Percentiles rank a stretch among this genome's conserved stretches.
These are phyloP conservation scores for Auricularia auricula-judae DNA, from an alignment of 768 basidiomycete species.

Conservation along the genomic window DNA sequence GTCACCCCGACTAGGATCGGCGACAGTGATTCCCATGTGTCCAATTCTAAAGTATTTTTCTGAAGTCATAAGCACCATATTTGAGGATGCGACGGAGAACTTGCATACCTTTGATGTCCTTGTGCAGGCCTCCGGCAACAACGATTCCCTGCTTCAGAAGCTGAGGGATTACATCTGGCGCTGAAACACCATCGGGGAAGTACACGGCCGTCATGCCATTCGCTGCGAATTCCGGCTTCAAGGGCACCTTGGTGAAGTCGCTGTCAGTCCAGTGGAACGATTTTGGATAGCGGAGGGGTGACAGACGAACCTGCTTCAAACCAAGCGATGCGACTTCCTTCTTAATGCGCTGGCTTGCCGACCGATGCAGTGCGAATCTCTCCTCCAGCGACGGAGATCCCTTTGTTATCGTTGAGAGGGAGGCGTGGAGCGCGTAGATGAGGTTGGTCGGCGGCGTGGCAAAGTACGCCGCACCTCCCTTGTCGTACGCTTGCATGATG, in stretches of 20 bases:
- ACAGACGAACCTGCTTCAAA: conserved; percentile 38
- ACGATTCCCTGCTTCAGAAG: conserved; percentile 63
- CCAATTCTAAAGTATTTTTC: conserved; percentile 90
- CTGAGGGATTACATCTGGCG: conserved; percentile 66
- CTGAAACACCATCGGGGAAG: conserved; percentile 71
- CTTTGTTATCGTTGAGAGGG: conserved; percentile 61
- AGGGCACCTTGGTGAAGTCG: conserved; percentile 35
- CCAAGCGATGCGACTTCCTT: conserved; percentile 54
- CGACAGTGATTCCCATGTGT: conserved; percentile 87
- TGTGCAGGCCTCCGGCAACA: conserved; percentile 82
- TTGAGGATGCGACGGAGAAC: neutral
- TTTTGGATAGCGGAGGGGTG: neutral
- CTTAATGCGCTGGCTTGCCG: conserved; percentile 59
- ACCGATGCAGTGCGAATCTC: conserved; percentile 66
- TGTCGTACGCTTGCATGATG: conserved; percentile 89
- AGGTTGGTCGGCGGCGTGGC: conserved; percentile 94
- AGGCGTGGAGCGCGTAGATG: conserved; percentile 81
- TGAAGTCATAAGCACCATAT: conserved; percentile 14
- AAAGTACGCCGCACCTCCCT: conserved; percentile 74
- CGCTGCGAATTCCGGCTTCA: conserved; percentile 51
- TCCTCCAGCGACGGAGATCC: conserved; percentile 56
- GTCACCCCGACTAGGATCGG: conserved; percentile 59
- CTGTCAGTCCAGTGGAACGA: neutral
- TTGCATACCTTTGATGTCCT: conserved; percentile 61
- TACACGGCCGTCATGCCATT: conserved; percentile 96